phyloP scores from a whole-genome alignment of 768 basidiomycete species.

The Fomitopsis serialis region DNA sequence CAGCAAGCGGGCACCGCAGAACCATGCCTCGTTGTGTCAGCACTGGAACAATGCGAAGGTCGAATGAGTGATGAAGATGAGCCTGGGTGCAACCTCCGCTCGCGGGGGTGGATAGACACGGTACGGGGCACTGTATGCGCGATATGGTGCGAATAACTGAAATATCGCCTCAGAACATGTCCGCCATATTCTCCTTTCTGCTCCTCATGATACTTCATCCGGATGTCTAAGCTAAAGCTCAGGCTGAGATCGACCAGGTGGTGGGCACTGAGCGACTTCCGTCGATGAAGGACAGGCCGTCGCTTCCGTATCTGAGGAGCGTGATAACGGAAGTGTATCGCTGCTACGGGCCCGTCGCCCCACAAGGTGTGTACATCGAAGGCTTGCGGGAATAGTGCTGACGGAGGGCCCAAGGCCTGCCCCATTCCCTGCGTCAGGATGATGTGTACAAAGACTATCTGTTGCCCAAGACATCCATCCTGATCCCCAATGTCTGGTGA shows the following conservation, averaged over 20 bases:
- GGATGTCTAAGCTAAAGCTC: conserved; percentile 37
- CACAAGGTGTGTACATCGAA: no score
- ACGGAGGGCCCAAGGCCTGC: conserved; percentile 20
- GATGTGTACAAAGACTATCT: conserved; percentile 36
- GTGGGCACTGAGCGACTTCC: conserved; percentile 50
- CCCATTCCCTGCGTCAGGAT: conserved; percentile 33
- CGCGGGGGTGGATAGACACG: conserved; percentile 3
- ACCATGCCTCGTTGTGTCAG: no score
- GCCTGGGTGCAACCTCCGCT: background rate
- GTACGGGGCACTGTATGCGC: background rate
- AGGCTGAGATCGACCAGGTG: conserved; percentile 55
- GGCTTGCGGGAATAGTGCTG: no score
- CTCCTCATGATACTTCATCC: conserved; percentile 2
- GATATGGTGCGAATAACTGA: background rate
- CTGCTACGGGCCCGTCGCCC: conserved; percentile 31
- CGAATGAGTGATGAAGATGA: background rate
- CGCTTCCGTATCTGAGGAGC: conserved; percentile 49
- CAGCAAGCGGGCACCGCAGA: no score
- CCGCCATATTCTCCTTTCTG: background rate
- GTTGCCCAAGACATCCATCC: conserved; percentile 34
- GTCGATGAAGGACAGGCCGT: conserved; percentile 41
- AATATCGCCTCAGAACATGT: background rate
- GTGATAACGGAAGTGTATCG: conserved; percentile 44
- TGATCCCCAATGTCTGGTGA: conserved; percentile 37
- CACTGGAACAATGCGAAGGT: background rate